These are phyloP conservation scores for Taphrina flavorubra DNA, from an alignment of 1,139 yeast species.

Conservation along the genomic window DNA sequence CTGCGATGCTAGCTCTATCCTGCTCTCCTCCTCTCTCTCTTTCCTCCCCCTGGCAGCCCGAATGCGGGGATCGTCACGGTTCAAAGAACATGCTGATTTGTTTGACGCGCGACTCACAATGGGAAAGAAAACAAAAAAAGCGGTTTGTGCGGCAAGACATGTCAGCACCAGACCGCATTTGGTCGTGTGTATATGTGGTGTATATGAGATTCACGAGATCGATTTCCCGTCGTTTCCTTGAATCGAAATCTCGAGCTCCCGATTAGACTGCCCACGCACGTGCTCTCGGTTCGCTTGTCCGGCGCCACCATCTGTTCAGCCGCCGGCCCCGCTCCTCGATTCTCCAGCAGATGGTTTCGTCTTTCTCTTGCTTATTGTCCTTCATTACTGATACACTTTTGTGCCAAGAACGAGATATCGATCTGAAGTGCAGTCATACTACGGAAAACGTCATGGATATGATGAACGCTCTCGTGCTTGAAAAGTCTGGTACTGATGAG, in stretches of 20 bases:
- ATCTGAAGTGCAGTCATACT: no score
- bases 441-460: no score
- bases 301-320: conserved; percentile 2
- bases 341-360: neutral
- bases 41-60: no score
- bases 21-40: no score
- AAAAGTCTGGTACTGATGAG: neutral
- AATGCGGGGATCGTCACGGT: no score
- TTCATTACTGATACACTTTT: no score
- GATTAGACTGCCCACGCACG: neutral
- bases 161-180: neutral
- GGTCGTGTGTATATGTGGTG: neutral
- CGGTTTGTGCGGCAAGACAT: neutral
- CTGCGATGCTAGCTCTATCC: no score
- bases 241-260: neutral
- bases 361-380: neutral
- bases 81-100: neutral
- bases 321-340: neutral
- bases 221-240: no score
- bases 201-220: no score
- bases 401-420: no score
- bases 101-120: neutral
- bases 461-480: conserved; percentile 9
- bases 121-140: neutral
- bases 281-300: no score